These are phyloP conservation scores for Discostella stelligera DNA, from an alignment of 352 stramenopile genomes.

Conservation along the genomic window DNA sequence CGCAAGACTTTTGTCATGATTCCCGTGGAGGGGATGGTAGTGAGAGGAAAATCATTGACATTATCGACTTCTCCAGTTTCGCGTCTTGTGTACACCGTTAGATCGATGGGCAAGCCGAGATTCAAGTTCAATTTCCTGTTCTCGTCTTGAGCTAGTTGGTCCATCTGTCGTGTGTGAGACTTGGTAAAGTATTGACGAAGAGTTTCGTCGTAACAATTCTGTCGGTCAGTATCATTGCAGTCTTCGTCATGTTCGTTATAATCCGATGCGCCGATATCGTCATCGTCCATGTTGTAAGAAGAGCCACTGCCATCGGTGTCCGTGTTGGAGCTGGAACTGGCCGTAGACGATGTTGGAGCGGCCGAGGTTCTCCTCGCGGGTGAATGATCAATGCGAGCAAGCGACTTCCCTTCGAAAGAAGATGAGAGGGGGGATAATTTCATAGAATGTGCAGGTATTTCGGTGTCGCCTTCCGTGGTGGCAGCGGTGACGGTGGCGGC, in stretches of 20 bases:
- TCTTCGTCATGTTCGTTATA: not conserved
- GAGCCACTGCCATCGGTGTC: not conserved
- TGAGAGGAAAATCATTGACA: not conserved
- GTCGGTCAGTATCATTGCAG: not conserved
- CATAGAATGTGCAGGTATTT: not conserved
- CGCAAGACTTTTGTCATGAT: constrained; percentile 19
- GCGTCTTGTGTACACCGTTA: constrained; percentile 43
- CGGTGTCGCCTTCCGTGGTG: not conserved
- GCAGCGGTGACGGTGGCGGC: not conserved
- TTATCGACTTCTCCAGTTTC: not conserved
- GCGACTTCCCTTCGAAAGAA: not conserved
- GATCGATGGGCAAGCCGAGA: constrained; percentile 58
- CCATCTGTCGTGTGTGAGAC: constrained; percentile 11
- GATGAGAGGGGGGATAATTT: not conserved
- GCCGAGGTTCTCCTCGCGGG: not conserved
- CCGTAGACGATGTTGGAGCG: not conserved
- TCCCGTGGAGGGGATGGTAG: not conserved
- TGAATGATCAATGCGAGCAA: no score
- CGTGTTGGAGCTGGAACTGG: not conserved
- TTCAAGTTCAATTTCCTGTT: constrained; percentile 65
- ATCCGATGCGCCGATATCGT: not conserved
- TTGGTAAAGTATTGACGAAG: constrained; percentile 21
- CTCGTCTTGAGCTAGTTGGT: constrained; percentile 36
- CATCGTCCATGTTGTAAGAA: constrained; percentile 1
- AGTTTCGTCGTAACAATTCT: not conserved